Percentiles rank a stretch among this genome's conserved stretches.
Conservation (phyloP, 1,284 basidiomycete species). For the Irpex sp. region DNA sequence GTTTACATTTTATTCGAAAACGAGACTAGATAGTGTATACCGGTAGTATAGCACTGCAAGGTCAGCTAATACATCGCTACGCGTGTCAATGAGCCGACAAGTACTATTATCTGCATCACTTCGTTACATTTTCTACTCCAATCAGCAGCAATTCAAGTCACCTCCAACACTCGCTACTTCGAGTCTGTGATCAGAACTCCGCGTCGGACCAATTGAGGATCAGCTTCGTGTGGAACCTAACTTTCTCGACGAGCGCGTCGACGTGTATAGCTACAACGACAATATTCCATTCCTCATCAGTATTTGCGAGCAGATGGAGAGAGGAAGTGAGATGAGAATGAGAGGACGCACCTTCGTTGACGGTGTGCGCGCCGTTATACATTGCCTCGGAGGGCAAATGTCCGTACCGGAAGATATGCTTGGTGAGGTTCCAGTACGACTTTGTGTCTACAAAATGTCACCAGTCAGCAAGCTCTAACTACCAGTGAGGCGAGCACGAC, state of each 20-base stretch:
- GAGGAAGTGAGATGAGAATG: neutral
- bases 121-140: too few relatives aligned
- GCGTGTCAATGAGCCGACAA: too few relatives aligned
- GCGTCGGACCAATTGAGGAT: slow-evolving; percentile 24
- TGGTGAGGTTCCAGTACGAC: slow-evolving; percentile 39
- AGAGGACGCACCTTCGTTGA: slow-evolving; percentile 32
- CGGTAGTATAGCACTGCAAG: too few relatives aligned
- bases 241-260: slow-evolving; percentile 19
- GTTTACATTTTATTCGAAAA: too few relatives aligned
- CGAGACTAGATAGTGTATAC: too few relatives aligned
- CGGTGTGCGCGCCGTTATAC: slow-evolving; percentile 45
- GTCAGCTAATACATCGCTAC: too few relatives aligned
- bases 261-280: slow-evolving; percentile 17
- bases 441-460: slow-evolving; percentile 30
- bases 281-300: neutral
- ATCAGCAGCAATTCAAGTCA: too few relatives aligned
- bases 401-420: slow-evolving; percentile 39
- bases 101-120: too few relatives aligned
- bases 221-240: slow-evolving; percentile 26
- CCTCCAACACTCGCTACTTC: neutral
- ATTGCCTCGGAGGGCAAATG: slow-evolving; percentile 22
- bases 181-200: neutral
- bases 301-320: neutral
- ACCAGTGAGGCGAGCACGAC: too few relatives aligned
- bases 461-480: too few relatives aligned